Evolutionary conservation across 805 yeast genomes (phyloP).

Genomic region (Sugiyamaella boreocaroliniensis): DNA sequence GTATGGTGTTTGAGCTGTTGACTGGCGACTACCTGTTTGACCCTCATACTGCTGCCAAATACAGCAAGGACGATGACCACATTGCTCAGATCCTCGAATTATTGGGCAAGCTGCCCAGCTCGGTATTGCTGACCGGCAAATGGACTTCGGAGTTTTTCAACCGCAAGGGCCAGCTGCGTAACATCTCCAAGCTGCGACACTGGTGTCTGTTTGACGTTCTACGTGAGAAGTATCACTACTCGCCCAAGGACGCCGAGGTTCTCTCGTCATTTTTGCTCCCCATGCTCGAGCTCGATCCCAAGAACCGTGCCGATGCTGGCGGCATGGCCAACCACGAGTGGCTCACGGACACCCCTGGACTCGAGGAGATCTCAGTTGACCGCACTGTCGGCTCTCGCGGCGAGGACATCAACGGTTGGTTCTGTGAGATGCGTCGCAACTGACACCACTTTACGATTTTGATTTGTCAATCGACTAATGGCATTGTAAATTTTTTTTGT

Average conservation of each 20-base stretch:
- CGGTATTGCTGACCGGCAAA: constrained; percentile 52
- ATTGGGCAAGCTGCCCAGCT: constrained; percentile 60
- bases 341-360: constrained; percentile 67
- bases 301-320: constrained; percentile 86
- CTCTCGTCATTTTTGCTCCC: constrained; percentile 75
- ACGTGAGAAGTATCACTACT: constrained; percentile 75
- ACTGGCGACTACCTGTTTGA: constrained; percentile 95
- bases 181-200: constrained; percentile 74
- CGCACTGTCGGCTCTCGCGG: constrained; percentile 77
- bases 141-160: constrained; percentile 59
- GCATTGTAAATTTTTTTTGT: not conserved
- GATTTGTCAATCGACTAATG: not conserved
- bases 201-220: constrained; percentile 85
- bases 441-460: not conserved
- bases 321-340: constrained; percentile 87
- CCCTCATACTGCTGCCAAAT: constrained; percentile 55
- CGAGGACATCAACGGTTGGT: constrained; percentile 87
- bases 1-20: constrained; percentile 79
- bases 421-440: not conserved
- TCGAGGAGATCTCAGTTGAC: constrained; percentile 63
- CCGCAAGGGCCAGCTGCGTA: constrained; percentile 59
- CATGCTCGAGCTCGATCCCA: constrained; percentile 77
- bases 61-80: constrained; percentile 90
- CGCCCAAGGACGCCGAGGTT: constrained; percentile 59
- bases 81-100: constrained; percentile 90